Evolutionary conservation across 306 rosid species (phyloP).

Genomic region (Acacia confusa): DNA sequence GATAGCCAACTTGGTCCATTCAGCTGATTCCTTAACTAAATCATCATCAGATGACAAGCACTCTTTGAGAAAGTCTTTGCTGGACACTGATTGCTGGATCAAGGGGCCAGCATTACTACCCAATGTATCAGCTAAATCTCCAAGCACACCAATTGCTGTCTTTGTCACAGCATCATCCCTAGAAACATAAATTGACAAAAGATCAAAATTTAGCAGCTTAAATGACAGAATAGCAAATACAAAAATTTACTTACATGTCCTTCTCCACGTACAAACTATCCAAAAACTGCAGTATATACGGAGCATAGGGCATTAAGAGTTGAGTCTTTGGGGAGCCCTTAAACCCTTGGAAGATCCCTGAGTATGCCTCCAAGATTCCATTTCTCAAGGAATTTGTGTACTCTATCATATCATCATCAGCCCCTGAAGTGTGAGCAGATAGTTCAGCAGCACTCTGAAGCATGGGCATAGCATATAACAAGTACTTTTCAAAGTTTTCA

Average conservation of each 20-base stretch:
- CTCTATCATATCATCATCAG: slow-evolving; percentile 87
- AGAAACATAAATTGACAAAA: slow-evolving; percentile 21
- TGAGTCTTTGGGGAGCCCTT: slow-evolving; percentile 86
- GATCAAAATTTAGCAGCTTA: neutral
- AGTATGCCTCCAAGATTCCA: slow-evolving; percentile 92
- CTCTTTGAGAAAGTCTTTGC: slow-evolving; percentile 42
- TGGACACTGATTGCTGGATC: slow-evolving; percentile 62
- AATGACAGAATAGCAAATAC: neutral
- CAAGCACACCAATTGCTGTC: slow-evolving; percentile 74
- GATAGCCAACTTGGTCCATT: slow-evolving; percentile 71
- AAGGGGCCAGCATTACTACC: slow-evolving; percentile 58
- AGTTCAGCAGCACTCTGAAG: slow-evolving; percentile 97
- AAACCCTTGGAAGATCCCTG: slow-evolving; percentile 93
- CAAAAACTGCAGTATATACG: slow-evolving; percentile 85
- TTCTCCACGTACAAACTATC: slow-evolving; percentile 79
- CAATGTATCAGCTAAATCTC: slow-evolving; percentile 72
- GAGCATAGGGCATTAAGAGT: slow-evolving; percentile 83
- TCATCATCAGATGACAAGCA: slow-evolving; percentile 60
- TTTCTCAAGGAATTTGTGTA: slow-evolving; percentile 91
- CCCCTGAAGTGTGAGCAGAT: slow-evolving; percentile 67
- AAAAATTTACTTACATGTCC: slow-evolving; percentile 70
- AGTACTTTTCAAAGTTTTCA: slow-evolving; percentile 88
- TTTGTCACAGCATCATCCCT: slow-evolving; percentile 71
- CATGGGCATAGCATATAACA: slow-evolving; percentile 95
- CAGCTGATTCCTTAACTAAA: slow-evolving; percentile 68